Conservation (phyloP, 2,329 filamentous ascomycete genomes). For the Alternaria triticimaculans region DNA sequence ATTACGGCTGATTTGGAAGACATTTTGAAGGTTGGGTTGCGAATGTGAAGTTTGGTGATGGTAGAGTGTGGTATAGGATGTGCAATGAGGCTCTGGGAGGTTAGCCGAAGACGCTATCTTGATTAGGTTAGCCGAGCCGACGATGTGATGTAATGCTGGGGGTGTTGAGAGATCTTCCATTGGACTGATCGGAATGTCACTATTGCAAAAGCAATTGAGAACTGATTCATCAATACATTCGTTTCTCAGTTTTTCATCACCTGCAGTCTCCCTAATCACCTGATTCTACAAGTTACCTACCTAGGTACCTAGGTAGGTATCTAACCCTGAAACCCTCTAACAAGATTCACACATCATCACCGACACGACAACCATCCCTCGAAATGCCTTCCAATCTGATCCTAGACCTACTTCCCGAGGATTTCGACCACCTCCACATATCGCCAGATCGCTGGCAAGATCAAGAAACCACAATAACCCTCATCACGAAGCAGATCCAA, state of each 20-base stretch:
- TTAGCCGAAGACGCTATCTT: constrained; percentile 6
- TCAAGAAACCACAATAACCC: background rate
- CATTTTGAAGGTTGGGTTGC: constrained; percentile 14
- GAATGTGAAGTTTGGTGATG: background rate
- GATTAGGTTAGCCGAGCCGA: constrained; percentile 12
- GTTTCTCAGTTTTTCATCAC: background rate
- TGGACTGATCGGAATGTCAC: background rate
- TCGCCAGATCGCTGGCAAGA: background rate
- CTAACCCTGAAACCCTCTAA: no score
- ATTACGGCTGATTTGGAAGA: constrained; percentile 60
- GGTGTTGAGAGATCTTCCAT: background rate
- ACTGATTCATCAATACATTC: background rate
- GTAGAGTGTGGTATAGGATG: background rate
- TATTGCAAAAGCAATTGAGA: background rate
- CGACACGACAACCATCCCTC: background rate
- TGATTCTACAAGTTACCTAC: no score
- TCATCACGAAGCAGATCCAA: background rate
- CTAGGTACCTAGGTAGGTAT: no score
- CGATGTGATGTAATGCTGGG: background rate
- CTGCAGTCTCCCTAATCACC: no score
- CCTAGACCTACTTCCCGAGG: background rate
- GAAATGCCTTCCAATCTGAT: background rate
- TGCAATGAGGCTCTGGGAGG: constrained; percentile 4
- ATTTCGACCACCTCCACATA: background rate
- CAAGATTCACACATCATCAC: background rate